phyloP scores from a whole-genome alignment of 2,329 filamentous ascomycete species.

The Xylaria arbuscula region DNA sequence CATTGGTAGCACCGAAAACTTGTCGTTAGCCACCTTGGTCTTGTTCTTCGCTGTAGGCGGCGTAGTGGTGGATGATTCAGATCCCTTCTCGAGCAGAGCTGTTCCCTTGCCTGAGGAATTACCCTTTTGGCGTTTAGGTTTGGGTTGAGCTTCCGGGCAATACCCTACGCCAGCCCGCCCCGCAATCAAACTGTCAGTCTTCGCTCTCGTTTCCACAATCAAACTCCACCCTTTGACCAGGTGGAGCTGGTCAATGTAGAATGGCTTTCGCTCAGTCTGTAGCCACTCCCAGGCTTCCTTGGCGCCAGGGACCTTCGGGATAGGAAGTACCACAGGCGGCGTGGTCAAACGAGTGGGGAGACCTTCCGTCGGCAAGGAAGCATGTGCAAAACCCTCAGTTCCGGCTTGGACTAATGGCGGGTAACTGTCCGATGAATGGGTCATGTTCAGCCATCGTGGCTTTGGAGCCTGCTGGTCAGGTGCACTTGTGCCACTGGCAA shows the following conservation, averaged over 20 bases:
- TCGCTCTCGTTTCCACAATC: constrained; percentile 4
- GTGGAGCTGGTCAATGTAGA: constrained; percentile 8
- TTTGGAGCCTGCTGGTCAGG: not conserved
- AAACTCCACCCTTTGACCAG: not conserved
- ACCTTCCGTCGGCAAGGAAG: not conserved
- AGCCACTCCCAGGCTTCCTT: constrained; percentile 3
- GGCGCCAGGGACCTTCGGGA: constrained; percentile 1
- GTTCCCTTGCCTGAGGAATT: constrained; percentile 1
- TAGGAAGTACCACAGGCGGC: constrained; percentile 6
- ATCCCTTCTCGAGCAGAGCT: not conserved
- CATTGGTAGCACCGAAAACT: not conserved
- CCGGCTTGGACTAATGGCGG: not conserved
- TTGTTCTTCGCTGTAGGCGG: not conserved
- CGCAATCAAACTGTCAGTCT: not conserved
- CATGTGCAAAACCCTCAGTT: not conserved
- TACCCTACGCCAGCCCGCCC: not conserved
- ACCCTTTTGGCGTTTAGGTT: not conserved
- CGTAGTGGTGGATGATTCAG: not conserved
- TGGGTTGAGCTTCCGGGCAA: constrained; percentile 4
- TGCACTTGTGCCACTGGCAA: not conserved
- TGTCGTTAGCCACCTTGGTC: not conserved
- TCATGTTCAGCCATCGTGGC: not conserved
- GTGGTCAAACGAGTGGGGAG: not conserved
- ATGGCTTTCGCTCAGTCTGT: not conserved
- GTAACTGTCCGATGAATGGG: constrained; percentile 1